A percentile compares a stretch with the other conserved stretches of the same genome.
Conservation (phyloP, 1,284 basidiomycete species). For the Anthracocystis setariae region DNA sequence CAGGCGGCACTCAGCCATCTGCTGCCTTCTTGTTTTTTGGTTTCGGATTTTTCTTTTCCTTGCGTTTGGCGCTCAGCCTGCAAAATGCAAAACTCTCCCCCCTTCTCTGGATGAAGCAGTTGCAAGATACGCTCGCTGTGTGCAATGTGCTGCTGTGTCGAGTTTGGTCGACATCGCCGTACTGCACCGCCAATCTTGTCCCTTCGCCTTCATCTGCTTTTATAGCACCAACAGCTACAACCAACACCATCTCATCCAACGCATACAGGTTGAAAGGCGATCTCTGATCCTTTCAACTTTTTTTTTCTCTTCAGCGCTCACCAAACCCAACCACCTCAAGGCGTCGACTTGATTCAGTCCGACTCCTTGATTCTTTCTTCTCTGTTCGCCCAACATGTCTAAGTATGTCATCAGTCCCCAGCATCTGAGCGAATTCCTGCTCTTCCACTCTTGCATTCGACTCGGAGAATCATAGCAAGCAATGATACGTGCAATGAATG, state of each 20-base stretch:
- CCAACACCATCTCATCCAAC: conserved; percentile 5
- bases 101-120: too few relatives aligned
- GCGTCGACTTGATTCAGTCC: conserved; percentile 54
- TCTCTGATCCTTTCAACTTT: conserved; percentile 43
- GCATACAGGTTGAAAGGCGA: conserved; percentile 35
- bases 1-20: too few relatives aligned
- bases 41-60: neutral
- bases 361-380: conserved; percentile 46
- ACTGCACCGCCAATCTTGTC: conserved; percentile 15
- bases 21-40: too few relatives aligned
- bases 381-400: conserved; percentile 52
- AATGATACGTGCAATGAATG: neutral
- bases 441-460: neutral
- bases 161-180: conserved; percentile 23
- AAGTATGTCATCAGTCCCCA: conserved; percentile 45
- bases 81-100: too few relatives aligned
- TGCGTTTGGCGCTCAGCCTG: conserved; percentile 2
- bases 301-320: conserved; percentile 23
- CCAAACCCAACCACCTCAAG: conserved; percentile 34
- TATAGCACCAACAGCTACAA: conserved; percentile 23
- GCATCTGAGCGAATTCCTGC: neutral
- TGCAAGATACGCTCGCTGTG: too few relatives aligned
- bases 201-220: conserved; percentile 46
- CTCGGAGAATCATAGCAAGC: neutral
- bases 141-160: neutral